Evolutionary conservation across 306 rosid genomes (phyloP).

Genomic region (Datisca glomerata): DNA sequence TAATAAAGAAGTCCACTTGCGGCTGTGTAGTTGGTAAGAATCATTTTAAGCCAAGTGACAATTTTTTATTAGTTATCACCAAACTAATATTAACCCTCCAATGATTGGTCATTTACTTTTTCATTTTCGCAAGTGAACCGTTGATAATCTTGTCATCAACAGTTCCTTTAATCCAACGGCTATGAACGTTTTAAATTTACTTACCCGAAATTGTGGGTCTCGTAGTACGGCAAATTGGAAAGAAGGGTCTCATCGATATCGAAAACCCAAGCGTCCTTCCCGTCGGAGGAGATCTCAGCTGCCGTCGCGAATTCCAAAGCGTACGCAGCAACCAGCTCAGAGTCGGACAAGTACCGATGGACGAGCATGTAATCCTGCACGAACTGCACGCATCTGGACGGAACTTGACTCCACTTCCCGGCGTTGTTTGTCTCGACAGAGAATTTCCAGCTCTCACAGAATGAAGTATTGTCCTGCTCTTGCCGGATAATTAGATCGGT

Average conservation of each 20-base stretch:
- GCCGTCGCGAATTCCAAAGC: conserved; percentile 21
- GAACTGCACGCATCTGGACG: conserved; percentile 17
- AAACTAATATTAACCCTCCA: no score
- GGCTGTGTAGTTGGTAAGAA: no score
- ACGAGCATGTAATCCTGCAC: conserved; percentile 31
- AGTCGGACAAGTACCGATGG: conserved; percentile 22
- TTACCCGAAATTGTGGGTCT: conserved; percentile 31
- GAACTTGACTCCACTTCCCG: conserved; percentile 8
- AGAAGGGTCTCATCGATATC: conserved; percentile 48
- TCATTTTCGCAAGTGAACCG: no score
- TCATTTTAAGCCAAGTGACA: no score
- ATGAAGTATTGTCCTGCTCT: neutral
- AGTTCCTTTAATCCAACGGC: no score
- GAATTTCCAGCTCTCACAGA: neutral
- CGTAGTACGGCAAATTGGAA: conserved; percentile 32
- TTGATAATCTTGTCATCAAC: no score
- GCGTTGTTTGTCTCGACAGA: neutral
- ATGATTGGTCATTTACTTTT: no score
- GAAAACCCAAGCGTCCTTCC: conserved; percentile 48
- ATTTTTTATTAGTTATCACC: no score
- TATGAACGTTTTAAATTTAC: no score
- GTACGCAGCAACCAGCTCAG: conserved; percentile 5
- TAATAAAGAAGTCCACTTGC: no score
- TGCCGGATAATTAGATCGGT: no score
- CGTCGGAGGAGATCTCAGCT: conserved; percentile 21